Evolutionary conservation across 805 yeast species (phyloP).

Genomic region (Wickerhamiella kurtzmanii): DNA sequence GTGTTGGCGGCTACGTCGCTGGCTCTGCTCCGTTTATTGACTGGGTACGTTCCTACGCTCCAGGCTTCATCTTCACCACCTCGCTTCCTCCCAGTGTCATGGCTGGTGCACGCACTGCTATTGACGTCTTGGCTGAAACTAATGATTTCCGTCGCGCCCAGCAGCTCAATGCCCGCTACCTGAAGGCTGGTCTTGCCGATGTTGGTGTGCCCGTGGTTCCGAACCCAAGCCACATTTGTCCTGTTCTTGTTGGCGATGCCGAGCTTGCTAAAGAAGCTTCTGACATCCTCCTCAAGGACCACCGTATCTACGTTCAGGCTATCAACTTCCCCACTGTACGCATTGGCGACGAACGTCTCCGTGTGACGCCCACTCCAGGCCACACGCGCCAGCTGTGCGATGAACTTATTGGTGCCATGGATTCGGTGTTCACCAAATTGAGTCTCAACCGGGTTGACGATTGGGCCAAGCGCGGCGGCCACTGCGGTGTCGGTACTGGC

Average conservation of each 20-base stretch:
- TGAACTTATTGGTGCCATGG: constrained; percentile 63
- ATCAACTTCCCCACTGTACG: constrained; percentile 98
- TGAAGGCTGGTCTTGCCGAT: constrained; percentile 53
- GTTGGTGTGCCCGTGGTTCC: constrained; percentile 92
- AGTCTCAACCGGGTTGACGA: constrained; percentile 60
- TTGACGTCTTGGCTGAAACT: constrained; percentile 68
- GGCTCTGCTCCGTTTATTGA: constrained; percentile 73
- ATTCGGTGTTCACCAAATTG: constrained; percentile 63
- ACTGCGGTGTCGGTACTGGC: constrained; percentile 68
- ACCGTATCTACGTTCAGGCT: constrained; percentile 90
- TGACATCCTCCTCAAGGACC: constrained; percentile 70
- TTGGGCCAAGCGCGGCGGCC: constrained; percentile 76
- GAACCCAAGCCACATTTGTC: constrained; percentile 95
- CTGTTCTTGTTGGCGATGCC: constrained; percentile 89
- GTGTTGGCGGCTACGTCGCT: constrained; percentile 96
- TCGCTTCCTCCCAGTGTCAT: constrained; percentile 93
- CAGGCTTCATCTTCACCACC: constrained; percentile 96
- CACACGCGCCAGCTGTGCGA: constrained; percentile 69
- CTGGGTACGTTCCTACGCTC: constrained; percentile 92
- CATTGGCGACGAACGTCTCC: constrained; percentile 85
- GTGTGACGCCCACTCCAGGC: constrained; percentile 99
- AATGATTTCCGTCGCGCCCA: constrained; percentile 68
- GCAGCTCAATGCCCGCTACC: constrained; percentile 74
- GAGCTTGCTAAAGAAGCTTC: constrained; percentile 83
- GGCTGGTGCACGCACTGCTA: constrained; percentile 89